Evolutionary conservation across 306 rosid genomes (phyloP).

Genomic region (Trifolium subterraneum): DNA sequence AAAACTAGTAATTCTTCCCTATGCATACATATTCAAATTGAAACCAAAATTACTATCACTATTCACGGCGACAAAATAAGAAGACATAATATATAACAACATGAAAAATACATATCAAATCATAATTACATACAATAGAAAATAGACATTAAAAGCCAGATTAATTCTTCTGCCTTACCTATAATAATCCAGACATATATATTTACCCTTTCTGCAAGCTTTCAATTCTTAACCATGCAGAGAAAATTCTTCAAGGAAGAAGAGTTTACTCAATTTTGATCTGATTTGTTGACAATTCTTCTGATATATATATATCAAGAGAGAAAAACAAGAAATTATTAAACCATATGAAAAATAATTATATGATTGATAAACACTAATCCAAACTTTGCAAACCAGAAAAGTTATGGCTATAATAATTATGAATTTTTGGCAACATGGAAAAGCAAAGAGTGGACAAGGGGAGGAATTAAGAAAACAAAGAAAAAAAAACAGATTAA

Average conservation of each 20-base stretch:
- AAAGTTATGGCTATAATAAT: not conserved
- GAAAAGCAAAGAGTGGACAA: constrained; percentile 26
- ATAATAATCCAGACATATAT: not conserved
- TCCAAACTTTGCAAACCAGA: constrained; percentile 42
- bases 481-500: constrained; percentile 35
- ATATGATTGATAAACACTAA: constrained; percentile 25
- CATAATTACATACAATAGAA: not conserved
- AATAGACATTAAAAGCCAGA: constrained; percentile 6
- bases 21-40: constrained; percentile 1
- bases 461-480: constrained; percentile 11
- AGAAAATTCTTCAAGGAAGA: constrained; percentile 2
- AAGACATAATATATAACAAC: not conserved
- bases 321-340: constrained; percentile 6
- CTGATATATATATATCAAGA: not conserved
- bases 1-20: constrained; percentile 14
- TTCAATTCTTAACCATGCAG: not conserved
- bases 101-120: constrained; percentile 14
- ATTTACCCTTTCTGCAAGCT: constrained; percentile 12
- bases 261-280: not conserved
- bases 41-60: constrained; percentile 28
- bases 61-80: not conserved
- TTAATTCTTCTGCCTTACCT: not conserved
- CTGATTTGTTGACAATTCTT: constrained; percentile 20
- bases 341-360: constrained; percentile 24
- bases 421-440: not conserved